Base-by-base conservation (phyloP, 2,329 filamentous ascomycete species). In the Alternaria sp. region DNA sequence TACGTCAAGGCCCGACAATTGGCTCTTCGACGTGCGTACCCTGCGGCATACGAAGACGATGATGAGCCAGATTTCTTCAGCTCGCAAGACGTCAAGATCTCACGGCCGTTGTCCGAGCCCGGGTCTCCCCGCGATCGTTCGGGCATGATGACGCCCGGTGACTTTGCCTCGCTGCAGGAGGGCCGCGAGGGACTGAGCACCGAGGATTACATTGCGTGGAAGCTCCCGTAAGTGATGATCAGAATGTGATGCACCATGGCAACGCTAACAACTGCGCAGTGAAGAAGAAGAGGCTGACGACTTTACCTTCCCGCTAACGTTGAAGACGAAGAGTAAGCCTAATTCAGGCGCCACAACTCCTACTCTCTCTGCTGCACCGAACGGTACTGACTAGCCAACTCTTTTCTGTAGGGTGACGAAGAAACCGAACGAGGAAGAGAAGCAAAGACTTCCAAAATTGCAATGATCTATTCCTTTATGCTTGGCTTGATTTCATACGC, bases 111-210 rank as follows among this genome's bases (percentile, higher is more conserved):
- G 81, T 97, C 93, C 3, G 93, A 97, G 54, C 96, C 96, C 3
- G 96, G 96, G 9, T 97, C 93, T 17, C 96, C 96, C 10, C 88
- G 94, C 65, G 94, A 97, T 78, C 88, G 93, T 32, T 91, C 91
- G 46, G 96, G 96, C 57, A 97, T 97, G 93, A 98, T 99, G 96
- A 99, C 96, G 1, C 96, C 96, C 8, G 96, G 96, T 50, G 96
- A 99, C 81, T 98, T 98, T 85, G 96, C 93, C 26, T 97, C 93
- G 71, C 84, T 99, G 59, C 96, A 98, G 81, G 96, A 99, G 81
- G 93, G 93, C 47, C 91, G 91, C 46, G 96, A 99, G 80, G 94
- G 95, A 1, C 83, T 99, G 71, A 96, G 87, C 83, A 98, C 96
- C 0, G 96, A 99, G 82, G 96, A 99, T 78, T 98, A 99, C 80